Evolutionary conservation across 1,284 basidiomycete species (phyloP).

Genomic region (Microbotryum violaceum): DNA sequence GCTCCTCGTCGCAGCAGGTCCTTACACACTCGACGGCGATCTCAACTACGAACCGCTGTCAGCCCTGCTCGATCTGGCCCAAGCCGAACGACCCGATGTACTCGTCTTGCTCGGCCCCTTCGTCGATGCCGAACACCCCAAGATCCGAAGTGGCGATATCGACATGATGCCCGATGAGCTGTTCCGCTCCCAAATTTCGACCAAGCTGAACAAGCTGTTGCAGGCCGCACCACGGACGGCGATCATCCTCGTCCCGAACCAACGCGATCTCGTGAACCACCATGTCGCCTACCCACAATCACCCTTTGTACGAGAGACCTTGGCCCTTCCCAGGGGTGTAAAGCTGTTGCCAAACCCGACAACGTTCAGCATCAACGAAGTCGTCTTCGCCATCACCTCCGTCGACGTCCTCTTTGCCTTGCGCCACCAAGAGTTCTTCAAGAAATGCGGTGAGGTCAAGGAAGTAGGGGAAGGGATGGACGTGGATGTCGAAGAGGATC

Average conservation of each 20-base stretch:
- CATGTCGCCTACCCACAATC: slow-evolving; percentile 85
- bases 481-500: slow-evolving; percentile 39
- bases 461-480: slow-evolving; percentile 43
- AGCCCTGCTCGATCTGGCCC: slow-evolving; percentile 53
- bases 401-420: slow-evolving; percentile 85
- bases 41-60: slow-evolving; percentile 65
- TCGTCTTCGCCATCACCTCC: slow-evolving; percentile 68
- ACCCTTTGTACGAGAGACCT: slow-evolving; percentile 46
- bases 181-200: slow-evolving; percentile 61
- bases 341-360: slow-evolving; percentile 78
- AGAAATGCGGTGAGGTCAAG: slow-evolving; percentile 60
- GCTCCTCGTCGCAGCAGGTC: slow-evolving; percentile 66
- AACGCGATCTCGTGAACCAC: slow-evolving; percentile 67
- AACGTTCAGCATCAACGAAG: slow-evolving; percentile 72
- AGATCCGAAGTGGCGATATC: slow-evolving; percentile 62
- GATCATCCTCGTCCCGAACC: slow-evolving; percentile 70
- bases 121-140: slow-evolving; percentile 65
- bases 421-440: slow-evolving; percentile 71
- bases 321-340: slow-evolving; percentile 53
- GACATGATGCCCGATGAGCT: slow-evolving; percentile 58
- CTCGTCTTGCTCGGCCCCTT: slow-evolving; percentile 83
- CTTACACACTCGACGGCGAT: slow-evolving; percentile 70
- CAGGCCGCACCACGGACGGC: slow-evolving; percentile 58
- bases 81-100: slow-evolving; percentile 60
- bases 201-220: slow-evolving; percentile 55